Conservation (phyloP, 1,139 yeast species). For the Suhomyces wounanorum region DNA sequence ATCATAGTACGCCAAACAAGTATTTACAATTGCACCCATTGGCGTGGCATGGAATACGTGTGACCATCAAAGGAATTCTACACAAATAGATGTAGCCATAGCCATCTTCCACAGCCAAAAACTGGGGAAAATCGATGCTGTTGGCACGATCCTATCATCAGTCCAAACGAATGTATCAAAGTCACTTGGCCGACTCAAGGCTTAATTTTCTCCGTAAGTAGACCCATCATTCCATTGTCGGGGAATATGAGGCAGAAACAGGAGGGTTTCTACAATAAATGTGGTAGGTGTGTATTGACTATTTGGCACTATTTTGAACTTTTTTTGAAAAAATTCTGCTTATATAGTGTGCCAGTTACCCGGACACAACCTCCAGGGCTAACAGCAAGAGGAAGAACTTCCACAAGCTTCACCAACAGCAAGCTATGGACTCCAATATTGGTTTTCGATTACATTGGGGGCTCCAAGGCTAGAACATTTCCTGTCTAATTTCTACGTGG, state of each 20-base stretch:
- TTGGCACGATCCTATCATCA: slow-evolving; percentile 47
- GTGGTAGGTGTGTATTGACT: slow-evolving; percentile 5
- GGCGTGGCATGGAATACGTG: neutral
- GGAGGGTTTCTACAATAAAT: slow-evolving; percentile 43
- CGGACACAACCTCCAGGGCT: slow-evolving; percentile 10
- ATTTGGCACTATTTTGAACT: neutral
- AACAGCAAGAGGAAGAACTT: neutral
- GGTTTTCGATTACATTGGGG: neutral
- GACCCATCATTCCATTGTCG: slow-evolving; percentile 61
- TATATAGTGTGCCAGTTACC: slow-evolving; percentile 12
- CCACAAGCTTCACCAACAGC: neutral
- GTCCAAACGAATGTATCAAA: slow-evolving; percentile 43
- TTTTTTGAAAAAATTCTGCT: neutral
- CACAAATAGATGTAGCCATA: slow-evolving; percentile 5
- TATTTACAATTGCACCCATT: too few species aligned
- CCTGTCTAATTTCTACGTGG: neutral
- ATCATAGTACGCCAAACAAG: too few species aligned
- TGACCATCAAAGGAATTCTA: neutral
- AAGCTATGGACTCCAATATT: neutral
- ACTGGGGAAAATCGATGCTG: slow-evolving; percentile 11
- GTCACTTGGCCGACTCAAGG: slow-evolving; percentile 37
- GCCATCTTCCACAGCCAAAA: slow-evolving; percentile 3
- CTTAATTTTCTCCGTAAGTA: slow-evolving; percentile 69
- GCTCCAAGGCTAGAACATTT: neutral
- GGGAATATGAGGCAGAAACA: slow-evolving; percentile 72